A percentile compares a stretch with the other conserved stretches of the same genome.
Evolutionary conservation across 257 asterid species (phyloP).

Genomic region (Marsdenia floribunda): DNA sequence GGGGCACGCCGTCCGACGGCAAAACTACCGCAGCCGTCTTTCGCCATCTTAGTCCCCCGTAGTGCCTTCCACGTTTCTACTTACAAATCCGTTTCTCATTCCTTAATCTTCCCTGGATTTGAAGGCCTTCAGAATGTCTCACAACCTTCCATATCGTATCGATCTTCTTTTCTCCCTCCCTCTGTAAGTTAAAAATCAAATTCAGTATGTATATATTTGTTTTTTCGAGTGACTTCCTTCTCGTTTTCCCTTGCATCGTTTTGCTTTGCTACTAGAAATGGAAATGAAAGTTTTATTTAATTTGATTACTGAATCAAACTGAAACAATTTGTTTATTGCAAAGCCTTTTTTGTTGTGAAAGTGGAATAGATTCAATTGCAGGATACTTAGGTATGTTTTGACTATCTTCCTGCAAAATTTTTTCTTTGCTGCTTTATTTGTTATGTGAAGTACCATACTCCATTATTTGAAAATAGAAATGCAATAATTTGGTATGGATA

Average conservation of each 20-base stretch:
- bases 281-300: background rate
- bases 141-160: slow-evolving; percentile 20
- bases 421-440: background rate
- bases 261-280: background rate
- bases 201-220: background rate
- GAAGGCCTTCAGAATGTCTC: slow-evolving; percentile 29
- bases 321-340: background rate
- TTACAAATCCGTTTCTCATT: slow-evolving; percentile 20
- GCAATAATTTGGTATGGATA: background rate
- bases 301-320: too few species aligned
- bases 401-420: background rate
- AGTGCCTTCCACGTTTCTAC: slow-evolving; percentile 39
- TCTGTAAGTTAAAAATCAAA: slow-evolving; percentile 32
- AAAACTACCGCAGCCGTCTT: slow-evolving; percentile 13
- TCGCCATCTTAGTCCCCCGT: slow-evolving; percentile 14
- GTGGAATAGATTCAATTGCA: background rate
- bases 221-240: background rate
- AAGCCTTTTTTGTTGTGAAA: too few species aligned
- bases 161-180: slow-evolving; percentile 20
- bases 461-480: background rate
- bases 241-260: background rate
- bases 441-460: background rate
- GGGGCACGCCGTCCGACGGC: slow-evolving; percentile 34
- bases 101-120: slow-evolving; percentile 25
- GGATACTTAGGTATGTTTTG: background rate